Evolutionary conservation across 176 grass and related monocot species (phyloP).

Genomic region (Poa annua): DNA sequence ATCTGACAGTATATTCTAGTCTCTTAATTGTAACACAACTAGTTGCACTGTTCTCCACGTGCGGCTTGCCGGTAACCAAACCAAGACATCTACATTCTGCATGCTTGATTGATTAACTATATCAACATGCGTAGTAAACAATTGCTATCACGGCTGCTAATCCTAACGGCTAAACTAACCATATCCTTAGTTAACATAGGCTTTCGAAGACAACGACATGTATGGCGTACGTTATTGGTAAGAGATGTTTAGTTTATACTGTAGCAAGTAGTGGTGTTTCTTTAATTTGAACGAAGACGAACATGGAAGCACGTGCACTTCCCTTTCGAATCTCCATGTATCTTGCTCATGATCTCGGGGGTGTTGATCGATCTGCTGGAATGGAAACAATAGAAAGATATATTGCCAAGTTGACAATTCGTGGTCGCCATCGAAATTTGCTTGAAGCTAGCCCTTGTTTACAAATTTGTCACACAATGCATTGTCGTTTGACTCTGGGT

Average conservation of each 20-base stretch:
- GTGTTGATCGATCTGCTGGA: not conserved
- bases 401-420: not conserved
- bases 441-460: not conserved
- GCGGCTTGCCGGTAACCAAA: not conserved
- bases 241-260: not conserved
- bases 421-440: not conserved
- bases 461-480: not conserved
- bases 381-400: not conserved
- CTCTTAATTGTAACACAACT: no score
- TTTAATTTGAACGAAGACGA: not conserved
- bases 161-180: no score
- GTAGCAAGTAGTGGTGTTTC: not conserved
- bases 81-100: not conserved
- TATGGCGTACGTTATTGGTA: not conserved
- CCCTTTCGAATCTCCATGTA: not conserved
- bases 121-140: not conserved
- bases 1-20: no score
- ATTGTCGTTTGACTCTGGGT: not conserved
- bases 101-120: not conserved
- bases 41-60: no score
- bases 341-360: not conserved
- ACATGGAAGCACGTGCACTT: not conserved
- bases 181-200: no score
- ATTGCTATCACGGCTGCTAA: no score
- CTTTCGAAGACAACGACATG: not conserved